A percentile compares a stretch with the other conserved stretches of the same genome.
Conservation (phyloP, 768 basidiomycete genomes). For the Pisolithus microcarpus region DNA sequence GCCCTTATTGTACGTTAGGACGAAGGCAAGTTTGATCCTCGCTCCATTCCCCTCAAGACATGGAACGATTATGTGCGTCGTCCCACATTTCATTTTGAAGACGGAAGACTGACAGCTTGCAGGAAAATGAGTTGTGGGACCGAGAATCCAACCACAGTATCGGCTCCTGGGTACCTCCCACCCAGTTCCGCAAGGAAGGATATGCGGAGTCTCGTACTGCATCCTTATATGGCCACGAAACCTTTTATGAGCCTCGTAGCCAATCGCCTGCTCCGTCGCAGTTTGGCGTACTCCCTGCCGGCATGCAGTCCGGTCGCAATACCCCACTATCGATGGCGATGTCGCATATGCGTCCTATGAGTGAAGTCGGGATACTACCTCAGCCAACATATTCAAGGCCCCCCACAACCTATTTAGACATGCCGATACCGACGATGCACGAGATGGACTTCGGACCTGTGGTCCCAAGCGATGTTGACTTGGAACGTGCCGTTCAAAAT, state of each 20-base stretch:
- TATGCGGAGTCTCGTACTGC: constrained; percentile 73
- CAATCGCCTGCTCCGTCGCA: constrained; percentile 76
- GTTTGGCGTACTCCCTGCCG: constrained; percentile 47
- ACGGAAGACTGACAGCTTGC: constrained; percentile 1
- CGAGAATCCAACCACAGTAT: constrained; percentile 95
- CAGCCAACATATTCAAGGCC: constrained; percentile 66
- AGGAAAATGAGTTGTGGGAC: constrained; percentile 97
- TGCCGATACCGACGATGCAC: constrained; percentile 50
- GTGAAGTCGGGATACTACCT: constrained; percentile 36
- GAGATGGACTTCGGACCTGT: constrained; percentile 35
- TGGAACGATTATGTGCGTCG: constrained; percentile 88
- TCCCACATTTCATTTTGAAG: neutral
- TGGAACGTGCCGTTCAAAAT: constrained; percentile 69
- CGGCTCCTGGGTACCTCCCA: constrained; percentile 84
- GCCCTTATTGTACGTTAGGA: constrained; percentile 44
- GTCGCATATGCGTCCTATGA: constrained; percentile 27
- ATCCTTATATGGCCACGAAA: constrained; percentile 83
- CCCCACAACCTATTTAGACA: constrained; percentile 69
- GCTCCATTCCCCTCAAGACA: constrained; percentile 87
- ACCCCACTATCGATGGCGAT: constrained; percentile 47
- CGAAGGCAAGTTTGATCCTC: constrained; percentile 95
- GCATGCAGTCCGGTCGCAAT: constrained; percentile 72
- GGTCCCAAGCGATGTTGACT: constrained; percentile 60
- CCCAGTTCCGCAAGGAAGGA: constrained; percentile 61
- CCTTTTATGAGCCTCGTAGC: constrained; percentile 69